phyloP scores from a whole-genome alignment of 768 basidiomycete species.

The Lentinula boryana region DNA sequence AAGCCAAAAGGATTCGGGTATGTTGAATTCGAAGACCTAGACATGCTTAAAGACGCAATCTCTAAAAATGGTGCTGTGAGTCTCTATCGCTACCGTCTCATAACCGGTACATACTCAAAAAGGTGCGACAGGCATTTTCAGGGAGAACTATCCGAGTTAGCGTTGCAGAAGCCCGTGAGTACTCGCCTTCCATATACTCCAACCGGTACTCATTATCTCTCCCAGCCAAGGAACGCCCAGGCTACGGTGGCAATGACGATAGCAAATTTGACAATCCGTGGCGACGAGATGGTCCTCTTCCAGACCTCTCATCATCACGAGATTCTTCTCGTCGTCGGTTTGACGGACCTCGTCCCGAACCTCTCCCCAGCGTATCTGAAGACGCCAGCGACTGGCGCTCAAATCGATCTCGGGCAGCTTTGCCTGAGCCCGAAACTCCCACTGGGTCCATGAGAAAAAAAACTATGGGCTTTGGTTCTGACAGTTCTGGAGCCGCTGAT shows the following conservation, averaged over 20 bases:
- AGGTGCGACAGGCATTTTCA: slow-evolving; percentile 47
- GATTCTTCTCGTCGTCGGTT: slow-evolving; percentile 63
- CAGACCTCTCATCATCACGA: slow-evolving; percentile 54
- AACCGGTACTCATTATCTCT: slow-evolving; percentile 5
- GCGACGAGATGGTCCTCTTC: slow-evolving; percentile 84
- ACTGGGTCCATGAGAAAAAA: slow-evolving; percentile 40
- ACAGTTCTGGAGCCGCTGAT: slow-evolving; percentile 54
- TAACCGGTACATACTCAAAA: background rate
- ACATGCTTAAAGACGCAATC: slow-evolving; percentile 81
- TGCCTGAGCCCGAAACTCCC: slow-evolving; percentile 36
- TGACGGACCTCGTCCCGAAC: slow-evolving; percentile 43
- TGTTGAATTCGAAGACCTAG: slow-evolving; percentile 87
- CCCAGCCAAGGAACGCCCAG: slow-evolving; percentile 70
- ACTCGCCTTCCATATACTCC: background rate
- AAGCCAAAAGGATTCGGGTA: slow-evolving; percentile 99
- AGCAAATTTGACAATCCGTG: slow-evolving; percentile 80
- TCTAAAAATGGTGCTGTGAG: slow-evolving; percentile 65
- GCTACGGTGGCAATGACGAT: slow-evolving; percentile 61
- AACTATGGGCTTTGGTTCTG: slow-evolving; percentile 48
- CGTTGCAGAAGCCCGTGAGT: slow-evolving; percentile 94
- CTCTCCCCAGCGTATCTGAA: slow-evolving; percentile 52
- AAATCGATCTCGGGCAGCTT: slow-evolving; percentile 29
- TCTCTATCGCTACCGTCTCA: slow-evolving; percentile 5
- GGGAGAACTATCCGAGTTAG: slow-evolving; percentile 83
- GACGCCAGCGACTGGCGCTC: slow-evolving; percentile 70